Evolutionary conservation across 495 filamentous ascomycete species (phyloP).

Genomic region (Hypoxylon subgilvum): DNA sequence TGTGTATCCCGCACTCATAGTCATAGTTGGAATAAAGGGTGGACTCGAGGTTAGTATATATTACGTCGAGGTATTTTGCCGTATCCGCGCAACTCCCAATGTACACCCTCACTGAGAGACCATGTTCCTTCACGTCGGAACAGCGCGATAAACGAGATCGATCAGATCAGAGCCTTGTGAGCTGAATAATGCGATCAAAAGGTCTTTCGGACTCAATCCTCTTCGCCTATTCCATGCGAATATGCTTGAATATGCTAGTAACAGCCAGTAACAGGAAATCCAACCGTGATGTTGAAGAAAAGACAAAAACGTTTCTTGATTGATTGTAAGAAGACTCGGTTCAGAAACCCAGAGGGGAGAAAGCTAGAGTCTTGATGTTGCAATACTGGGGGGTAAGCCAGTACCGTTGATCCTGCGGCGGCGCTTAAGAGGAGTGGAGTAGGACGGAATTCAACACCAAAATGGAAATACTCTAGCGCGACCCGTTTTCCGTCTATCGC

Average conservation of each 20-base stretch:
- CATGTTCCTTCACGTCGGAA: conserved; percentile 31
- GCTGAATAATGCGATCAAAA: conserved; percentile 22
- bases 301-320: conserved; percentile 6
- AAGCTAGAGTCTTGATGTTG: conserved; percentile 19
- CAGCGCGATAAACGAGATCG: conserved; percentile 7
- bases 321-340: conserved; percentile 23
- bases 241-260: too few species aligned
- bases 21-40: conserved; percentile 31
- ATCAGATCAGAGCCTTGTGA: conserved; percentile 30
- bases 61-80: conserved; percentile 23
- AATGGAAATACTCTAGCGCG: conserved; percentile 39
- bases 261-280: conserved; percentile 5
- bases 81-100: conserved; percentile 26
- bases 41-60: conserved; percentile 33
- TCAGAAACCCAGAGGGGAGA: conserved; percentile 22
- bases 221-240: conserved; percentile 10
- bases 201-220: conserved; percentile 14
- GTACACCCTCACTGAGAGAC: conserved; percentile 21
- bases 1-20: conserved; percentile 44
- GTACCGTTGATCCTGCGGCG: conserved; percentile 33
- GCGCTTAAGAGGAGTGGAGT: conserved; percentile 39
- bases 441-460: conserved; percentile 23
- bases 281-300: conserved; percentile 8
- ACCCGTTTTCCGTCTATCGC: conserved; percentile 5
- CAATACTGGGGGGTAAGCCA: conserved; percentile 18